A percentile compares a stretch with the other conserved stretches of the same genome.
Evolutionary conservation across 306 rosid species (phyloP).

Genomic region (Ochetophila trinervis): DNA sequence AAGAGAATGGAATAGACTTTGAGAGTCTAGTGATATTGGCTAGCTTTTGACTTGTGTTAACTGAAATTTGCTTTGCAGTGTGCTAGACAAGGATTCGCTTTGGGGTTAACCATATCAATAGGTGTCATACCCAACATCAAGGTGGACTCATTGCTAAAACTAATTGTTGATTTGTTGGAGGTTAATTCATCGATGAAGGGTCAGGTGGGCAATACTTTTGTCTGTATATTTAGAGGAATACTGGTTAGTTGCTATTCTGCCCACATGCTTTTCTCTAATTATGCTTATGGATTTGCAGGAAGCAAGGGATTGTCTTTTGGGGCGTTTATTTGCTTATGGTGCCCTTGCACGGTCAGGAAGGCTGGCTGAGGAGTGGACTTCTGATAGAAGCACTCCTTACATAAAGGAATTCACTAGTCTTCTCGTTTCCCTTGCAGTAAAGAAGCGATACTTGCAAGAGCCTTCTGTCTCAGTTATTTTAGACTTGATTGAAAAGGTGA

Average conservation of each 20-base stretch:
- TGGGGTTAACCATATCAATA: conserved; percentile 60
- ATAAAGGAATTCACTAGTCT: conserved; percentile 57
- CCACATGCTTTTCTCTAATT: background rate
- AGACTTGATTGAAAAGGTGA: conserved; percentile 72
- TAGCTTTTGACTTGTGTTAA: background rate
- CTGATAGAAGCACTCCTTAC: conserved; percentile 47
- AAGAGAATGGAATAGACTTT: background rate
- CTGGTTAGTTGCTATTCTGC: conserved; percentile 15
- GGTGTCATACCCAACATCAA: conserved; percentile 43
- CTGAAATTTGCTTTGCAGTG: conserved; percentile 60
- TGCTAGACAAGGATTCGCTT: conserved; percentile 91
- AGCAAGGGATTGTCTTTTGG: conserved; percentile 80
- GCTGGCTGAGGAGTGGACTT: conserved; percentile 50
- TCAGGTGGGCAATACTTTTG: conserved; percentile 50
- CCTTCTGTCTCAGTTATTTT: conserved; percentile 74
- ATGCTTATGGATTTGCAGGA: conserved; percentile 57
- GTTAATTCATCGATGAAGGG: conserved; percentile 95
- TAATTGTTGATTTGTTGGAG: conserved; percentile 67
- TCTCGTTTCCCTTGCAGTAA: conserved; percentile 64
- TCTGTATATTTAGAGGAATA: conserved; percentile 5
- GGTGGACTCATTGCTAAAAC: conserved; percentile 78
- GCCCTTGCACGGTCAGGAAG: conserved; percentile 85
- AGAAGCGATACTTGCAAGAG: conserved; percentile 92
- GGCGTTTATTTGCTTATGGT: conserved; percentile 90
- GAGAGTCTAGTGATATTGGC: background rate